Evolutionary conservation across 441 rosid genomes (phyloP).

Genomic region (Hura crepitans): DNA sequence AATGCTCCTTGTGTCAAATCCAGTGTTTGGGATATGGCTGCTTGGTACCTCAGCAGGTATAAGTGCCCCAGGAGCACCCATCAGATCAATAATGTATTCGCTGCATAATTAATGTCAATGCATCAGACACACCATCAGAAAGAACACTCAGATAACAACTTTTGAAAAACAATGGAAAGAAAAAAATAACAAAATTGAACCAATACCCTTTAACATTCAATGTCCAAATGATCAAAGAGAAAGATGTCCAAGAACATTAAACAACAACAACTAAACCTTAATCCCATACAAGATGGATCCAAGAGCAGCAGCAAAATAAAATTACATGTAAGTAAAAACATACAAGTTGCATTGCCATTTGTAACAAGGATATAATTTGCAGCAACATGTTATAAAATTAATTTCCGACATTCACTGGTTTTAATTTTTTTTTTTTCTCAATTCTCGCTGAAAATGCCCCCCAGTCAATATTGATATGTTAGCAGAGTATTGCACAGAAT

Average conservation of each 20-base stretch:
- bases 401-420: background rate
- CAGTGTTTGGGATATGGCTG: conserved; percentile 51
- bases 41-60: conserved; percentile 90
- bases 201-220: background rate
- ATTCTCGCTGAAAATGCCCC: background rate
- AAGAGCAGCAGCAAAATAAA: too few species aligned
- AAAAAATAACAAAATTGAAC: background rate
- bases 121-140: conserved; percentile 22
- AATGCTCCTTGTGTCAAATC: conserved; percentile 45
- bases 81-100: conserved; percentile 92
- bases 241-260: background rate
- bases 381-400: conserved; percentile 15
- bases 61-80: conserved; percentile 98
- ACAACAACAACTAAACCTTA: background rate
- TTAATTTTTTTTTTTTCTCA: background rate
- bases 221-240: background rate
- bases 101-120: conserved; percentile 46
- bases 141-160: conserved; percentile 13
- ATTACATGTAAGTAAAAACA: background rate
- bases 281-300: too few species aligned
- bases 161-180: background rate
- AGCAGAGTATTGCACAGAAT: background rate
- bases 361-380: conserved; percentile 3
- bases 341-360: background rate
- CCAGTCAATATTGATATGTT: background rate